Conservation (phyloP, 2,329 filamentous ascomycete genomes). For the Diaporthe helianthi region DNA sequence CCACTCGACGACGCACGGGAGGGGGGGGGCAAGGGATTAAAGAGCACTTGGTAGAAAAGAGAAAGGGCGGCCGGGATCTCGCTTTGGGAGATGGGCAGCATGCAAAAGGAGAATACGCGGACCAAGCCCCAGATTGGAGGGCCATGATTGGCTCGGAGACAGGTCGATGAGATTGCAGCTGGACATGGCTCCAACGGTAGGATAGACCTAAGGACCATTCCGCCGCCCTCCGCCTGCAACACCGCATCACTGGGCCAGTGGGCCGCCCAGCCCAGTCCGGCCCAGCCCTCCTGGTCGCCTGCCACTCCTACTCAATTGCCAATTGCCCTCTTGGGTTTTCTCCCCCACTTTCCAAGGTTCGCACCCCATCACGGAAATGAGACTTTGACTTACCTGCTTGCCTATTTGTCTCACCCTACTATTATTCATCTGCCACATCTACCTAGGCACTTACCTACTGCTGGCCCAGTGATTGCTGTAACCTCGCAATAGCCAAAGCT, state of each 20-base stretch:
- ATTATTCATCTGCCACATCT: too few relatives aligned
- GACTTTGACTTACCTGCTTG: not conserved
- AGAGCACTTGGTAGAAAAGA: slow-evolving; percentile 8
- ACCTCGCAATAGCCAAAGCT: too few relatives aligned
- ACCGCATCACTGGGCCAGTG: not conserved
- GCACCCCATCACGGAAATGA: slow-evolving; percentile 30
- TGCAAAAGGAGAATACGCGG: slow-evolving; percentile 26
- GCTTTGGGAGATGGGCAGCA: slow-evolving; percentile 18
- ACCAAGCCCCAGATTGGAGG: slow-evolving; percentile 25
- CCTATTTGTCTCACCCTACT: slow-evolving; percentile 22
- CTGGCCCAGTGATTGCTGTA: too few relatives aligned
- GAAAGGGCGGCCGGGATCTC: slow-evolving; percentile 6
- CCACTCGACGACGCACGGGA: not conserved
- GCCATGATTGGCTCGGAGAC: slow-evolving; percentile 23
- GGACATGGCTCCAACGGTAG: slow-evolving; percentile 19
- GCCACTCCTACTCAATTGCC: not conserved
- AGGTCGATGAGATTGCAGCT: slow-evolving; percentile 22
- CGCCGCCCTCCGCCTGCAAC: slow-evolving; percentile 4
- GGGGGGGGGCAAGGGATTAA: slow-evolving; percentile 22
- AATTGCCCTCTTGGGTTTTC: slow-evolving; percentile 17
- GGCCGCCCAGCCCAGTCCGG: slow-evolving; percentile 6
- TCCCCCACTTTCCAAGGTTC: slow-evolving; percentile 15
- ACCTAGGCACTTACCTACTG: too few relatives aligned
- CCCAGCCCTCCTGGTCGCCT: not conserved
- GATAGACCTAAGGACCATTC: slow-evolving; percentile 8